These are phyloP conservation scores for Colletotrichum scovillei DNA, from an alignment of 2,329 filamentous ascomycete species.

Conservation along the genomic window DNA sequence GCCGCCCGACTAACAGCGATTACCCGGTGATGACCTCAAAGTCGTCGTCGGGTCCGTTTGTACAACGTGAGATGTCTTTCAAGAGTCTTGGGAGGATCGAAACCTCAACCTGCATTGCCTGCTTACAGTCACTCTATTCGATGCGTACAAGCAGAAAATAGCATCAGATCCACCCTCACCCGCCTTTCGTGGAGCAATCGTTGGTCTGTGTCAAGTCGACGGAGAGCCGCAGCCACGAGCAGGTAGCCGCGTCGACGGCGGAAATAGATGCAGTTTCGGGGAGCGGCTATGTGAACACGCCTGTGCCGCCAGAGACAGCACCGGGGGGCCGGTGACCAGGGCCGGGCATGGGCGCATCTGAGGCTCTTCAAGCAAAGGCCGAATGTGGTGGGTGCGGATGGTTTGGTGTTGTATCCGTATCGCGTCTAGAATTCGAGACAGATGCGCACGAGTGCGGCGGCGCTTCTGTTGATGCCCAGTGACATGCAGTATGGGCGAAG, in stretches of 20 bases:
- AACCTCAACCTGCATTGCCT: background rate
- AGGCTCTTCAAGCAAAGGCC: background rate
- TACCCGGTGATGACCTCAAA: background rate
- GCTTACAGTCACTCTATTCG: constrained; percentile 15
- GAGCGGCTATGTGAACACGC: background rate
- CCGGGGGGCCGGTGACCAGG: background rate
- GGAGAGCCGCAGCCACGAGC: constrained; percentile 26
- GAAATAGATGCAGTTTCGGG: constrained; percentile 23
- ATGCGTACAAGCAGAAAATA: constrained; percentile 27
- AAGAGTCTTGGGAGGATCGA: background rate
- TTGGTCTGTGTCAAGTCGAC: constrained; percentile 19
- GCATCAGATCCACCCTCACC: constrained; percentile 12
- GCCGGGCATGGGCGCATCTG: background rate
- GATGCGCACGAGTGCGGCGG: background rate
- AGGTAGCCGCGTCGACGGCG: constrained; percentile 12
- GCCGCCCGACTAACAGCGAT: background rate
- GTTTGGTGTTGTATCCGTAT: constrained; percentile 19
- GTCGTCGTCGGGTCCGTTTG: constrained; percentile 11
- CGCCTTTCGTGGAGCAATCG: background rate
- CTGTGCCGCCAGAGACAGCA: background rate
- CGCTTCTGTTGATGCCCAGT: constrained; percentile 8
- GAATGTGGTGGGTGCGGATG: background rate
- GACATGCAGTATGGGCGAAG: background rate
- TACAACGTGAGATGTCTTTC: constrained; percentile 17
- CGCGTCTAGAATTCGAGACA: constrained; percentile 11